Evolutionary conservation across 108 stramenopile genomes (phyloP), one percentile per base, ranked within the genome.

Genomic region (Skeletonema potamos): DNA sequence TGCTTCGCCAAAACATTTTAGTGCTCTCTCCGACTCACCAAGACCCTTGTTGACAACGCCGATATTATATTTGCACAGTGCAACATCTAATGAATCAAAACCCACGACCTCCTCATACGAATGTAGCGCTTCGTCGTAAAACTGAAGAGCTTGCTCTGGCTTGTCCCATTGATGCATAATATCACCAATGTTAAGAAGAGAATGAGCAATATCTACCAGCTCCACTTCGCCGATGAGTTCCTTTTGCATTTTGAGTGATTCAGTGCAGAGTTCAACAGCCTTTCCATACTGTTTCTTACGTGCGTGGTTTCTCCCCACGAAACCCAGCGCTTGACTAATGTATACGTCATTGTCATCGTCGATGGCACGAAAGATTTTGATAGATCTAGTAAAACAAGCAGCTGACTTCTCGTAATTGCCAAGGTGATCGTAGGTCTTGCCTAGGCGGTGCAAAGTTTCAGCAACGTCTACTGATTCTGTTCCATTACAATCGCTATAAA

Each of bases 391-490:
- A 43, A 89, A 87, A 62, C 88, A 87, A 22, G 73, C 77, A 37
- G 76, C 81, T 13, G 90, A 82, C 44, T 86, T 77, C 41, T 86
- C 85, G 46, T 82, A 72, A 32, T 88, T 68, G 0, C 80, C 85
- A 67, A 84, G 70, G 26, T 86, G 81, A 67, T 87, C 83, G 27
- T 88, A 84, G 41, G 86, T 79, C 44, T 79, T 64, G 36, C 88
- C 90, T 30, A 91, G 54, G 9, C 80, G 79, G 54, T 86, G 80
- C 4, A 91, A 62, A 15, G 83, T 91, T 27, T 81, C 70, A 33
- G 81, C 90, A 48, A 91, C 85, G 29, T 82, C 86, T 0, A 67
- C 54, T 22, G 85, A 82, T 18, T 85, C 84, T 48, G 82, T 85
- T 7, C 86, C 90, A 63, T 54, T 79, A 18, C 62, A 56, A 7